Conservation (phyloP, 1,139 yeast genomes). For the Yamadazyma kanchanaburiensis region DNA sequence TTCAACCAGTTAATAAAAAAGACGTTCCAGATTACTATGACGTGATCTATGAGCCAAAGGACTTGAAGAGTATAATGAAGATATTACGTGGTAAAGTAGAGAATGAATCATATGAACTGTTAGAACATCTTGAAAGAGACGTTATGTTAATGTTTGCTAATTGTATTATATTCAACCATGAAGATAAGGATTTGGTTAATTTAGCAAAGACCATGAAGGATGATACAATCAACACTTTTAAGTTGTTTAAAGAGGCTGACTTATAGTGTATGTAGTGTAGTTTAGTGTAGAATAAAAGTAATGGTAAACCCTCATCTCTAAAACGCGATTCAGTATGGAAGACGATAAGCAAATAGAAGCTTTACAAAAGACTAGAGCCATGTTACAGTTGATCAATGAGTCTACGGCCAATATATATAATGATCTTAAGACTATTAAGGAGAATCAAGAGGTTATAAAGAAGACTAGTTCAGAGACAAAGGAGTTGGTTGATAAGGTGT, state of each 20-base stretch:
- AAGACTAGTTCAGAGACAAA: constrained; percentile 1
- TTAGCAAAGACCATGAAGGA: constrained; percentile 68
- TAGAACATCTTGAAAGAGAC: constrained; percentile 64
- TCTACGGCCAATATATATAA: constrained; percentile 11
- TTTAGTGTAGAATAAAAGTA: neutral
- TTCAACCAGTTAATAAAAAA: constrained; percentile 62
- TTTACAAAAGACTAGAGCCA: constrained; percentile 12
- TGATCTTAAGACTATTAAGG: constrained; percentile 9
- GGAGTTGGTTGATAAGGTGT: constrained; percentile 8
- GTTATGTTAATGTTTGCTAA: constrained; percentile 78
- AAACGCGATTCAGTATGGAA: constrained; percentile 4
- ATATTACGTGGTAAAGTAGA: constrained; percentile 46
- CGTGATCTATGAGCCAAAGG: constrained; percentile 62
- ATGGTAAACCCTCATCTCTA: no score
- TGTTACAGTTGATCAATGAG: constrained; percentile 13
- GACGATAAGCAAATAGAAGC: constrained; percentile 12
- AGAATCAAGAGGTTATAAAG: constrained; percentile 10
- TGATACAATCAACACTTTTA: constrained; percentile 49
- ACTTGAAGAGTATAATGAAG: constrained; percentile 59
- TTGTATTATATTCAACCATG: constrained; percentile 76
- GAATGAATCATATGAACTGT: constrained; percentile 47
- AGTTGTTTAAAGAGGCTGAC: constrained; percentile 47
- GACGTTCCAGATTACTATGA: constrained; percentile 70
- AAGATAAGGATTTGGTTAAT: constrained; percentile 57
- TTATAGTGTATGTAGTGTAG: neutral